Percentiles rank a stretch among this genome's conserved stretches.
phyloP scores from a whole-genome alignment of 768 basidiomycete genomes.

The Russula brevipes region DNA sequence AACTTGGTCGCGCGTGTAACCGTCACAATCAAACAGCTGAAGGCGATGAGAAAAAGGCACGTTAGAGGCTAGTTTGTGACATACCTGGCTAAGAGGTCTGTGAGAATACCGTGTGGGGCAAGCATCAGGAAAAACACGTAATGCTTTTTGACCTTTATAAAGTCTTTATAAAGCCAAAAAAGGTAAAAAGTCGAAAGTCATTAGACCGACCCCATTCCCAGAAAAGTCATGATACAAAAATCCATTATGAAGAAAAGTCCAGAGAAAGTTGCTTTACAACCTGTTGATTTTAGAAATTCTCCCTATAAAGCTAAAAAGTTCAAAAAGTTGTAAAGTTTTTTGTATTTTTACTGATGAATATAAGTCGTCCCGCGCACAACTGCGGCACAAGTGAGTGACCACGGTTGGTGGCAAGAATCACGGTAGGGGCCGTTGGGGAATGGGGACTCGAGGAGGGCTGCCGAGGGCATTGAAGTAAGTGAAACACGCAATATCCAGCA shows the following conservation, averaged over 20 bases:
- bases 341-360: constrained; percentile 35
- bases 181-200: too few species aligned
- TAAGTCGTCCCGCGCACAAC: constrained; percentile 82
- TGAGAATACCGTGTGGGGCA: constrained; percentile 88
- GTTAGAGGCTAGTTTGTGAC: constrained; percentile 22
- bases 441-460: constrained; percentile 66
- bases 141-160: too few species aligned
- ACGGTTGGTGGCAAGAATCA: constrained; percentile 94
- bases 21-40: constrained; percentile 87
- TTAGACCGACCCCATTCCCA: too few species aligned
- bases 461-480: constrained; percentile 82
- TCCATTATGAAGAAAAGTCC: too few species aligned
- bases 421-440: constrained; percentile 87
- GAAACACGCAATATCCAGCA: constrained; percentile 99
- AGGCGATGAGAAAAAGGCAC: neutral
- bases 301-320: too few species aligned
- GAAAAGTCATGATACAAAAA: too few species aligned
- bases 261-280: too few species aligned
- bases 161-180: too few species aligned
- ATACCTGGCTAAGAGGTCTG: constrained; percentile 89
- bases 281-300: too few species aligned
- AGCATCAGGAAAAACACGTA: constrained; percentile 30
- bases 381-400: constrained; percentile 65
- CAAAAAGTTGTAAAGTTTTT: too few species aligned
- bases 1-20: constrained; percentile 79